Evolutionary conservation across 1,284 basidiomycete genomes (phyloP), one percentile per base, ranked within the genome.

Genomic region (Tilletiaria anomala): DNA sequence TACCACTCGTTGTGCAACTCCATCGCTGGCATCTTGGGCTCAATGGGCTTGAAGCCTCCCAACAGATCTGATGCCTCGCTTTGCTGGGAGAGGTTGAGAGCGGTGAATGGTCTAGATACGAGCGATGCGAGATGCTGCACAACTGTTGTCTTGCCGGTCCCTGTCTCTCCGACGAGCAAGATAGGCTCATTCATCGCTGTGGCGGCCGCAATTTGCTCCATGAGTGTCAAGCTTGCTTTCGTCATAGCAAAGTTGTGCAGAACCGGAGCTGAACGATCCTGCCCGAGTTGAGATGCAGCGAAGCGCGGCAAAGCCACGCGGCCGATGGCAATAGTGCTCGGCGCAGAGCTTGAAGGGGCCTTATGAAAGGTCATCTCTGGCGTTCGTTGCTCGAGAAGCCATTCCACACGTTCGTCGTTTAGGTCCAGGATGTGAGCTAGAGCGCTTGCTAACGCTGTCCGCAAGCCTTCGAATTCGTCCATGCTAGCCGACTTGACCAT

Each of bases 71-170:
- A 80, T 3, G 86, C 83, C 67, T 97, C 93, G 1, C 89, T 94
- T 70, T 99, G 93, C 59, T 93, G 89, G 2, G 87, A 93, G 59
- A 97, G 68, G 63, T 99, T 99, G 50, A 97, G 76, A 0, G 86
- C 86, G 32, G 86, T 76, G 32, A 97, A 74, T 0, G 80, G 78
- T 26, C 78, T 77, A 14, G 76, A 76, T 21, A 93, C 74, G n/a
- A 84, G 69, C 3, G 78, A 74, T 15, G 93, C 83, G 17, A 97
- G 75, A 54, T 93, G 79, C 17, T 88, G 85, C 15, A 97, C 78
- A 2, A 80, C 76, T 34, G 88, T 93, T 2, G 93, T 99, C 70
- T 99, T 99, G 26, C 93, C 93, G 1, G 93, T 99, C 32, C 93
- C 93, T 0, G 93, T 99, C 72, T 99, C 93, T 42, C 93, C 93